Evolutionary conservation across 2,329 filamentous ascomycete genomes (phyloP), one percentile per base, ranked within the genome.

Genomic region (Delphinella strobiligena): DNA sequence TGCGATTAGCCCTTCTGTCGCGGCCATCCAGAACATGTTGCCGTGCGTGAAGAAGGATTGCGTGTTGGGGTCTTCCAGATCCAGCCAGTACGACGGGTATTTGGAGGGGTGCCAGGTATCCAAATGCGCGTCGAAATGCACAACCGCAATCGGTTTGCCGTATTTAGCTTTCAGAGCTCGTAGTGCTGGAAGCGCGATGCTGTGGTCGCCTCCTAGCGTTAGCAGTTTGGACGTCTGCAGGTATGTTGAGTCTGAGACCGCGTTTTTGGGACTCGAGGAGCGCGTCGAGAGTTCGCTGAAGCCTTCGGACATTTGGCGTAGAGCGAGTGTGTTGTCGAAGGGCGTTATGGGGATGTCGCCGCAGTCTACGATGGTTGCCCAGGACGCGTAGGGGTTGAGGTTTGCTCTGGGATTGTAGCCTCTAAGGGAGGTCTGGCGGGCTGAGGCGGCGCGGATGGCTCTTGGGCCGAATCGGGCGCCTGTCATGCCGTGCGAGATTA

Each of bases 1-100:
- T 44, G 74, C 69, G 42, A 93, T 78, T 18, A 94, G 64, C 0
- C 83, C 84, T 58, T 93, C 87, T 19, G 78, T 77, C 36, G 79
- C 78, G 4, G 87, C 87, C 49, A 89, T 73, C 81, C 85, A 89
- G 69, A 93, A 93, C 78, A 93, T 91, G 49, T 76, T 84, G 4
- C 88, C 87, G 60, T 94, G 87, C 54, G 80, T 93, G 65, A 93
- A 91, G 49, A 80, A 74, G 2, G 75, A 72, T 58, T 85, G 82
- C 44, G 75, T 71, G 2, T 71, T 72, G 5, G 67, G 60, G 38
- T 67, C 61, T 14, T 59, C 53, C 2, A 56, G 50, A 42, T 69
- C 63, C 10, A 69, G 56, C 87, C 87, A 94, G 40, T 78, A 76
- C 12, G 73, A 78, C 0, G 84, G 82, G 60, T 93, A 93, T 49